Percentiles rank a stretch among this genome's conserved stretches.
These are phyloP conservation scores for Pinus albicaulis DNA, from an alignment of 75 land plant genomes.

Conservation along the genomic window DNA sequence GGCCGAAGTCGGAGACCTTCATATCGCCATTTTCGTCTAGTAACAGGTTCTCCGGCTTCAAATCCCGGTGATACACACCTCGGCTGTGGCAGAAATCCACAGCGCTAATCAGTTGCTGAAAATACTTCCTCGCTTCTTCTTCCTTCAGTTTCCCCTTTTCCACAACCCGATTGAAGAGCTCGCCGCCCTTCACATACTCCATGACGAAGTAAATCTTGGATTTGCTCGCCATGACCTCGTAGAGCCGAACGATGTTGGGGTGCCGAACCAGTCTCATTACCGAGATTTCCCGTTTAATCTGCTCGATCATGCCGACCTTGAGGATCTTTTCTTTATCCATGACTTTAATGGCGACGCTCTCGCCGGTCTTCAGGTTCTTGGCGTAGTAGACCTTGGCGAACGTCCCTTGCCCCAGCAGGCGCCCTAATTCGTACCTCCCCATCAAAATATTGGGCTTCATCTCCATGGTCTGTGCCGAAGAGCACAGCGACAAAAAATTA, in stretches of 20 bases:
- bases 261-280: conserved; percentile 37
- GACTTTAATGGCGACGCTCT: conserved; percentile 11
- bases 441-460: conserved; percentile 3
- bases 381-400: conserved; percentile 11
- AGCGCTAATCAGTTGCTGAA: conserved; percentile 58
- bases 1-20: conserved; percentile 64
- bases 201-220: conserved; percentile 35
- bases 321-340: conserved; percentile 15
- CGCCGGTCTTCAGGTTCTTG: conserved; percentile 7
- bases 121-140: conserved; percentile 51
- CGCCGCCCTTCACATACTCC: conserved; percentile 28
- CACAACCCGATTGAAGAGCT: conserved; percentile 18
- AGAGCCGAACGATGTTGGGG: conserved; percentile 42
- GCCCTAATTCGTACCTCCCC: conserved; percentile 11
- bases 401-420: conserved; percentile 7
- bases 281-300: conserved; percentile 47
- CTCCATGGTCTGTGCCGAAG: background rate
- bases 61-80: conserved; percentile 56
- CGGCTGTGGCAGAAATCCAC: conserved; percentile 54
- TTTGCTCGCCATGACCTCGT: conserved; percentile 26
- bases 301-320: conserved; percentile 7
- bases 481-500: background rate
- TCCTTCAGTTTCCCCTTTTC: conserved; percentile 22
- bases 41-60: conserved; percentile 58
- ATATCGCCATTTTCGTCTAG: conserved; percentile 53